phyloP scores from a whole-genome alignment of 139 green algal species.

The Chlamydomonas sphaeroides region DNA sequence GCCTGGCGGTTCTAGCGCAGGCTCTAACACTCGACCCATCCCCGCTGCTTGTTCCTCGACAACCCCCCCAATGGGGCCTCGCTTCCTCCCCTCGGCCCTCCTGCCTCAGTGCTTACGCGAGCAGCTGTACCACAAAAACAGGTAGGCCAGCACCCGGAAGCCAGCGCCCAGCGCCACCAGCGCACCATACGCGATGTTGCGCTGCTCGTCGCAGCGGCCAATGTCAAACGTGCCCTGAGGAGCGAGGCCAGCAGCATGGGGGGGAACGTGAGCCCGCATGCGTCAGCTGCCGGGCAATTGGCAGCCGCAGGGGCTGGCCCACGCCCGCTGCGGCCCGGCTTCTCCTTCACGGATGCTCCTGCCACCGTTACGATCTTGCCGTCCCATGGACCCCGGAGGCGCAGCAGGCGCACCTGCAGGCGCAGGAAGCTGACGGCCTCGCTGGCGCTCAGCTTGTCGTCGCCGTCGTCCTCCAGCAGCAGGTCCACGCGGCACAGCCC shows the following conservation, averaged over 20 bases:
- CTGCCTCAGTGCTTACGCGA: too few relatives aligned
- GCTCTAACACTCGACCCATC: too few relatives aligned
- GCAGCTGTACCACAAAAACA: slow-evolving; percentile 22
- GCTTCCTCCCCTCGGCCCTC: too few relatives aligned
- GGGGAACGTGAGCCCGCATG: too few relatives aligned
- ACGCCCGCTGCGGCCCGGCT: not conserved
- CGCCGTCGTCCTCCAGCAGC: slow-evolving; percentile 41
- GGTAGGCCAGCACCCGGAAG: slow-evolving; percentile 43
- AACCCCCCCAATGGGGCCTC: too few relatives aligned
- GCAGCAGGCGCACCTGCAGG: slow-evolving; percentile 47
- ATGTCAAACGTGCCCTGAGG: slow-evolving; percentile 33
- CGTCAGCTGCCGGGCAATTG: not conserved
- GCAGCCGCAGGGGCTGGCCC: not conserved
- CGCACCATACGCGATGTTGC: not conserved
- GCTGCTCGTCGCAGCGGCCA: slow-evolving; percentile 30
- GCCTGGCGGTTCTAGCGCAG: too few relatives aligned
- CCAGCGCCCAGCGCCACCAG: slow-evolving; percentile 33
- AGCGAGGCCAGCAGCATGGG: not conserved
- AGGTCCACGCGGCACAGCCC: slow-evolving; percentile 52
- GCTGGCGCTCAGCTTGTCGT: not conserved
- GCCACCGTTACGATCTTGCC: not conserved
- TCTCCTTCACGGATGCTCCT: too few relatives aligned
- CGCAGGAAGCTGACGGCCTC: slow-evolving; percentile 55
- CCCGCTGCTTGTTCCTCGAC: too few relatives aligned
- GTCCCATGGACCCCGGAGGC: not conserved